phyloP scores from a whole-genome alignment of 164 flowering plant genomes.

The Sextonia rubra region DNA sequence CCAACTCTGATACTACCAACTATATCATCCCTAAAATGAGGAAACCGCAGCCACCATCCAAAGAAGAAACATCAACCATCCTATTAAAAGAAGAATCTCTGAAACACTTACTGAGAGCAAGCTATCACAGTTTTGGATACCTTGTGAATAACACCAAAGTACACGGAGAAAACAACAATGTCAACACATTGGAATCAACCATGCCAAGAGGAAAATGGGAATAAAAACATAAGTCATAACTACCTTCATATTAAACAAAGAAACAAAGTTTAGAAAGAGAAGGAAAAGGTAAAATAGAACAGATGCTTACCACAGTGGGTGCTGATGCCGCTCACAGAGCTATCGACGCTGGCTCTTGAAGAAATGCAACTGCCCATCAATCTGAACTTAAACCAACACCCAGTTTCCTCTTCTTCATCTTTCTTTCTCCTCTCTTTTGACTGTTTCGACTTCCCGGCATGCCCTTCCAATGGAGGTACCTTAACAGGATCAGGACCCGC shows the following conservation, averaged over 20 bases:
- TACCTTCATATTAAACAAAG: background rate
- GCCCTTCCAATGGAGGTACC: conserved; percentile 20
- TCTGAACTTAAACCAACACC: conserved; percentile 63
- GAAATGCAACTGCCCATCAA: conserved; percentile 59
- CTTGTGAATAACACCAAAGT: no score
- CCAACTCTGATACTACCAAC: background rate
- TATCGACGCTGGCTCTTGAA: conserved; percentile 83
- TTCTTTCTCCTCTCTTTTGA: conserved; percentile 19
- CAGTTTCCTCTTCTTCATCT: conserved; percentile 31
- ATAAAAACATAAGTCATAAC: background rate
- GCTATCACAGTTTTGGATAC: background rate
- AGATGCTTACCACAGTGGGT: conserved; percentile 47
- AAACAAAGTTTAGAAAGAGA: background rate
- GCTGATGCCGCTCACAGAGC: conserved; percentile 45
- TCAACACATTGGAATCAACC: background rate
- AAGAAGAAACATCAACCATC: background rate
- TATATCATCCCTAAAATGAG: background rate
- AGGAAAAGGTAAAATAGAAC: background rate
- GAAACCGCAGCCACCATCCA: background rate
- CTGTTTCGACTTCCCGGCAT: conserved; percentile 16
- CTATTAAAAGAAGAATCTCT: background rate
- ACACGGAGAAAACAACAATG: background rate
- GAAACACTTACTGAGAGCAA: background rate
- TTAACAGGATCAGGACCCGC: conserved; percentile 20
- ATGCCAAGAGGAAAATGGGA: background rate